Percentiles rank a stretch among this genome's conserved stretches.
These are phyloP conservation scores for Heracleum sosnowskyi DNA, from an alignment of 129 eudicot genomes.

Conservation along the genomic window DNA sequence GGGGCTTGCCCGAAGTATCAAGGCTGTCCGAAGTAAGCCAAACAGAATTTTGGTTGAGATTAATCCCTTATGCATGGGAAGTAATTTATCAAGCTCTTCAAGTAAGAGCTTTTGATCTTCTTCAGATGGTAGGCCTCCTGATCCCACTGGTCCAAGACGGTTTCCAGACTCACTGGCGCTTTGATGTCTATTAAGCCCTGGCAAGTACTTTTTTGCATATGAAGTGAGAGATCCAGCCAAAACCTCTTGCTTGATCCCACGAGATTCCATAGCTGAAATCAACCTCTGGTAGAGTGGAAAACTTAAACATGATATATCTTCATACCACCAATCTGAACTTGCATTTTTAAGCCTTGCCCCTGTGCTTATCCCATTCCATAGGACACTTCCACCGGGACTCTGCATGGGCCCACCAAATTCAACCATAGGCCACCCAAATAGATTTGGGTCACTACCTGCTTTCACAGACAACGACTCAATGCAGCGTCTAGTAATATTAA, in stretches of 20 bases:
- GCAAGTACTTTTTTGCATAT: slow-evolving; percentile 73
- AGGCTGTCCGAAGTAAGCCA: slow-evolving; percentile 73
- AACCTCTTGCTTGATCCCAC: slow-evolving; percentile 69
- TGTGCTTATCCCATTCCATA: slow-evolving; percentile 97
- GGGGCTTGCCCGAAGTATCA: slow-evolving; percentile 53
- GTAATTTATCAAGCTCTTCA: slow-evolving; percentile 70
- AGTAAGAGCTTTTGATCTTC: slow-evolving; percentile 68
- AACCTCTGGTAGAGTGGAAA: slow-evolving; percentile 68
- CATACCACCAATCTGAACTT: slow-evolving; percentile 97
- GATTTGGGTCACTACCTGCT: slow-evolving; percentile 78
- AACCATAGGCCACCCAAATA: slow-evolving; percentile 83
- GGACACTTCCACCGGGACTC: slow-evolving; percentile 85
- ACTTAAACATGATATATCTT: slow-evolving; percentile 64
- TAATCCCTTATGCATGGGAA: slow-evolving; percentile 71
- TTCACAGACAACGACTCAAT: slow-evolving; percentile 70
- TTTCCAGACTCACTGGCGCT: slow-evolving; percentile 29
- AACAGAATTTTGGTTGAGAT: slow-evolving; percentile 61
- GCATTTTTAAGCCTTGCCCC: slow-evolving; percentile 73
- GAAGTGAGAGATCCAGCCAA: slow-evolving; percentile 62
- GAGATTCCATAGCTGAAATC: slow-evolving; percentile 64
- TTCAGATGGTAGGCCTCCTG: slow-evolving; percentile 39
- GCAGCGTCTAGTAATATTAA: slow-evolving; percentile 61
- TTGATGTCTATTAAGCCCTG: slow-evolving; percentile 71
- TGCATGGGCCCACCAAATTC: slow-evolving; percentile 91
- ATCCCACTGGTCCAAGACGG: slow-evolving; percentile 32